These are phyloP conservation scores for Fonsecaea erecta DNA, from an alignment of 2,329 filamentous ascomycete genomes.

Conservation along the genomic window DNA sequence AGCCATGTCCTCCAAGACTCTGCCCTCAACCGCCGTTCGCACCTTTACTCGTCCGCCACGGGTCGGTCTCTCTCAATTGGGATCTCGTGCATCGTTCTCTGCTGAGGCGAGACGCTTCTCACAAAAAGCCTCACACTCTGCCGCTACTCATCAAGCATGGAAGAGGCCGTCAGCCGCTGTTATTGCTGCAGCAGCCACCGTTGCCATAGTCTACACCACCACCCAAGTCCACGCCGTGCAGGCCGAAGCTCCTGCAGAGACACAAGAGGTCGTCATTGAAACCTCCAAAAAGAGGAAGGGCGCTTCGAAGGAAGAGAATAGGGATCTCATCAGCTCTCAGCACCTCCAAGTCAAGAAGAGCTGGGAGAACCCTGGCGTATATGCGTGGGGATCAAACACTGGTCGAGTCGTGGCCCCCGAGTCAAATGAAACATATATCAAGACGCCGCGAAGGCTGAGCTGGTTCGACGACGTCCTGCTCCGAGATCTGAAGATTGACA, in stretches of 20 bases:
- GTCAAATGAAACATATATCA: slow-evolving; percentile 76
- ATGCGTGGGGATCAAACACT: slow-evolving; percentile 88
- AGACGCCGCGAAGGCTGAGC: slow-evolving; percentile 74
- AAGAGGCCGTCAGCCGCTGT: slow-evolving; percentile 41
- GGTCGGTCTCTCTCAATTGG: background rate
- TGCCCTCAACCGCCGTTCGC: slow-evolving; percentile 16
- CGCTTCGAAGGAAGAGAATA: slow-evolving; percentile 69
- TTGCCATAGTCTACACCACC: slow-evolving; percentile 45
- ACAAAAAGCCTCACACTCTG: slow-evolving; percentile 5
- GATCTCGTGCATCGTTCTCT: slow-evolving; percentile 9
- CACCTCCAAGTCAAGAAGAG: slow-evolving; percentile 86
- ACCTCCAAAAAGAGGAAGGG: slow-evolving; percentile 61
- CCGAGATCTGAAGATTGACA: slow-evolving; percentile 83
- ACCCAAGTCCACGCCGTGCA: slow-evolving; percentile 44
- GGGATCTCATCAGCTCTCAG: slow-evolving; percentile 79
- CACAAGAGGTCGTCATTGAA: slow-evolving; percentile 69
- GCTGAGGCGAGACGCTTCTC: slow-evolving; percentile 16
- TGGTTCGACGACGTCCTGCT: slow-evolving; percentile 86
- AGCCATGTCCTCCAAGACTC: slow-evolving; percentile 21
- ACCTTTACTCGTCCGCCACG: slow-evolving; percentile 16
- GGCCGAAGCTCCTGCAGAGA: slow-evolving; percentile 53
- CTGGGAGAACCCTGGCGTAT: slow-evolving; percentile 82
- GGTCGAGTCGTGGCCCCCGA: slow-evolving; percentile 85
- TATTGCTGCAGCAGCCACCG: slow-evolving; percentile 49
- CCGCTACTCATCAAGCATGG: slow-evolving; percentile 26